A percentile compares a stretch with the other conserved stretches of the same genome.
These are phyloP conservation scores for Pisolithus albus DNA, from an alignment of 768 basidiomycete species.

Conservation along the genomic window DNA sequence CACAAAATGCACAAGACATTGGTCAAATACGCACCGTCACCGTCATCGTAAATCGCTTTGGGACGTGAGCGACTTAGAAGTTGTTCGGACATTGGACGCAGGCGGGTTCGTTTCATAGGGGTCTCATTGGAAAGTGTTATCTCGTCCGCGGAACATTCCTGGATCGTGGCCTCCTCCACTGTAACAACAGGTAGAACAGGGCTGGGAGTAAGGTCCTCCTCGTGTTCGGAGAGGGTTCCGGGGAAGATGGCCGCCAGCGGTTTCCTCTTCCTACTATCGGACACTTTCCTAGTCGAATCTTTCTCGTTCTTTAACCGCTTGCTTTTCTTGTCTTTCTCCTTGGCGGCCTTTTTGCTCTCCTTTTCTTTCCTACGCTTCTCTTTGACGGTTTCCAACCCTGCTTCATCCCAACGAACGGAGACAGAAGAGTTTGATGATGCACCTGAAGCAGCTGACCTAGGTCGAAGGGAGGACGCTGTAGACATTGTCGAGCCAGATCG, in stretches of 20 bases:
- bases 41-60: constrained; percentile 41
- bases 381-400: constrained; percentile 40
- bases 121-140: constrained; percentile 18
- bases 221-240: constrained; percentile 20
- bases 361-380: constrained; percentile 38
- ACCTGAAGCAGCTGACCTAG: constrained; percentile 37
- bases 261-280: constrained; percentile 49
- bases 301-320: constrained; percentile 23
- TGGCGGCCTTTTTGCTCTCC: constrained; percentile 30
- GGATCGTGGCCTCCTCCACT: constrained; percentile 47
- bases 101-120: constrained; percentile 36
- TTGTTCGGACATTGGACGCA: constrained; percentile 62
- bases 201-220: constrained; percentile 4
- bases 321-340: constrained; percentile 20
- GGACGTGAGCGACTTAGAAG: constrained; percentile 44
- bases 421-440: constrained; percentile 37
- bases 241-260: constrained; percentile 58
- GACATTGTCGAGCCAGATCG: constrained; percentile 37
- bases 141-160: constrained; percentile 35
- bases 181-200: constrained; percentile 26
- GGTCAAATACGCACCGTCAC: constrained; percentile 31
- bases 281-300: constrained; percentile 36
- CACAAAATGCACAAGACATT: background rate
- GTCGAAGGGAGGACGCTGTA: constrained; percentile 40
- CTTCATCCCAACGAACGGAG: constrained; percentile 45